Evolutionary conservation across 1,284 basidiomycete species (phyloP), one percentile per base, ranked within the genome.

Genomic region (Moniliophthora roreri): DNA sequence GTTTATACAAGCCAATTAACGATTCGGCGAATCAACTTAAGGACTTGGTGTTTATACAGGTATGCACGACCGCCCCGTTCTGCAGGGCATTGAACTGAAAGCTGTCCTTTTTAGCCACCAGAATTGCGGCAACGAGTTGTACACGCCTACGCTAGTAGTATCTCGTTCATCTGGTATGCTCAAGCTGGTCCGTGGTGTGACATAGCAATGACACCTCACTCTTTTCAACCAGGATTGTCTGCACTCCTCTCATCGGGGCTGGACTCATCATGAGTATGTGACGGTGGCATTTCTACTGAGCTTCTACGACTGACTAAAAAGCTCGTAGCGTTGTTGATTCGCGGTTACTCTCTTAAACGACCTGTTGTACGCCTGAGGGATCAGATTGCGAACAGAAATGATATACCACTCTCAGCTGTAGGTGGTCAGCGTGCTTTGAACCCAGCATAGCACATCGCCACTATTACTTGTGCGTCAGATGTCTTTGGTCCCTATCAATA

Each of bases 91-190:
- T 16, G 23, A 37, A 8, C 4, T 50, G 35, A 50, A 2, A 39
- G 23, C 7, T 24, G 35, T n/a, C 34, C 13, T 36, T 38, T 20
- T 20, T 13, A 50, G 48, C 48, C 48, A 10, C 48, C 34, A 23
- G 34, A 28, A 18, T 15, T 50, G 16, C 34, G 48, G 18, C 35
- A 39, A 5, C 21, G 35, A 21, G 48, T 50, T 28, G 15, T 50
- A 9, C 36, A 38, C 26, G 48, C 48, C 18, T 50, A 50, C 35
- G 23, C 48, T 10, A 50, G 18, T 11, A 50, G 48, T 18, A 50
- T 50, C 3, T 50, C 48, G 36, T 15, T 20, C 3, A 50, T 50
- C 10, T 50, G 48, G 48, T 50, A 50, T n/a, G n/a, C n/a, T n/a
- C n/a, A n/a, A n/a, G n/a, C n/a, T n/a, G n/a, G n/a, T n/a, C n/a